A percentile compares a stretch with the other conserved stretches of the same genome.
These are phyloP conservation scores for Dentipellis sp. DNA, from an alignment of 768 basidiomycete genomes.

Conservation along the genomic window DNA sequence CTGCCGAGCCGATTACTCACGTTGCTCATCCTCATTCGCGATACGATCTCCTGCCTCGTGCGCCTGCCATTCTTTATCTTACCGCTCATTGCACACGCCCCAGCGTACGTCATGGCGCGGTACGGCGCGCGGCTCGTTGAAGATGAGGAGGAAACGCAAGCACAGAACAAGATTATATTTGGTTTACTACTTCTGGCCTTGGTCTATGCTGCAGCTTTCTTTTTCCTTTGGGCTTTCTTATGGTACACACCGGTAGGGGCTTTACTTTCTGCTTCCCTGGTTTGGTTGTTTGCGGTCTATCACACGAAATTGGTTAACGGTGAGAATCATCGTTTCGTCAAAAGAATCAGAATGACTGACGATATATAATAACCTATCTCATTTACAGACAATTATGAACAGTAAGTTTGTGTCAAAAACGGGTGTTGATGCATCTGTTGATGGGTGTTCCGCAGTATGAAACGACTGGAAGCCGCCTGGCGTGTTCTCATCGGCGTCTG, in stretches of 20 bases:
- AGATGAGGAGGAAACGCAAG: slow-evolving; percentile 90
- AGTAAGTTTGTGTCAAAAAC: slow-evolving; percentile 46
- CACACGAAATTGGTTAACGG: slow-evolving; percentile 84
- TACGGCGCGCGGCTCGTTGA: slow-evolving; percentile 65
- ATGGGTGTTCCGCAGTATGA: slow-evolving; percentile 35
- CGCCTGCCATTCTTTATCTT: slow-evolving; percentile 85
- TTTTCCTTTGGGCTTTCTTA: slow-evolving; percentile 78
- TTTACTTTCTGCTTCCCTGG: slow-evolving; percentile 52
- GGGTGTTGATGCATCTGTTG: slow-evolving; percentile 11
- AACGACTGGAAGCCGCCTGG: slow-evolving; percentile 90
- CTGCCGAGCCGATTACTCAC: slow-evolving; percentile 82
- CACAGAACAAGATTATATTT: slow-evolving; percentile 94
- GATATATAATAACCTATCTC: background rate
- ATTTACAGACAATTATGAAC: slow-evolving; percentile 62
- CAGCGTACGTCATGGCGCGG: slow-evolving; percentile 77
- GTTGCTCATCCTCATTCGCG: slow-evolving; percentile 66
- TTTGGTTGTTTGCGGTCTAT: slow-evolving; percentile 77
- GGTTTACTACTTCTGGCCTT: slow-evolving; percentile 65
- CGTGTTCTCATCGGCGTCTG: slow-evolving; percentile 93
- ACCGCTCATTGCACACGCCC: slow-evolving; percentile 75
- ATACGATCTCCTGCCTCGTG: slow-evolving; percentile 59
- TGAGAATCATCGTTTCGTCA: slow-evolving; percentile 23
- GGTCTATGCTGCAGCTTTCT: slow-evolving; percentile 80
- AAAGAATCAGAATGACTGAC: too few species aligned
- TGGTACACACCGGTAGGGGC: slow-evolving; percentile 70